Evolutionary conservation across 768 basidiomycete species (phyloP).

Genomic region (Kwoniella botswanensis): DNA sequence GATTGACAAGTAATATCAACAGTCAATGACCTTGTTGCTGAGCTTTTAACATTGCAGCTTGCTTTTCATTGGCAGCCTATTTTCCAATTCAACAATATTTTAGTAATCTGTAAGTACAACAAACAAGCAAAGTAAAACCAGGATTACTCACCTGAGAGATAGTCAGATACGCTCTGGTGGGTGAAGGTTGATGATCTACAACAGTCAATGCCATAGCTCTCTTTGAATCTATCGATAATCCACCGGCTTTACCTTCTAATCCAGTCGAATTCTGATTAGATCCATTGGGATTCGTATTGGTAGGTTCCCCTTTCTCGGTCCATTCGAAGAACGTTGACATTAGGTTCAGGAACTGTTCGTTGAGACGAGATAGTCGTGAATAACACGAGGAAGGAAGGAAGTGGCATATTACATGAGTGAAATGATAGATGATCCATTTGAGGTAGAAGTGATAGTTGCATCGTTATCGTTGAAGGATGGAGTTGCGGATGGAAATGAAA

Average conservation of each 20-base stretch:
- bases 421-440: constrained; percentile 1
- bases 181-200: constrained; percentile 38
- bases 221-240: constrained; percentile 26
- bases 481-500: not conserved
- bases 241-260: constrained; percentile 26
- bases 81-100: not conserved
- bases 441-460: not conserved
- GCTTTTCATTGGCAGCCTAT: constrained; percentile 55
- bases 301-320: constrained; percentile 33
- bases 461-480: constrained; percentile 7
- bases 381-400: too few species aligned
- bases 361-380: not conserved
- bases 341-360: constrained; percentile 49
- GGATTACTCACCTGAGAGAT: constrained; percentile 56
- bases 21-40: not conserved
- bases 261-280: constrained; percentile 6
- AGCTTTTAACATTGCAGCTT: constrained; percentile 32
- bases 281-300: not conserved
- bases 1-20: not conserved
- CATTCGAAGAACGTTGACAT: constrained; percentile 51
- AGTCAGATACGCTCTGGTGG: constrained; percentile 55
- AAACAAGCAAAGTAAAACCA: not conserved
- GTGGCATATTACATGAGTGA: not conserved
- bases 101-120: not conserved
- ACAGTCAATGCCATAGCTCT: constrained; percentile 16